Conservation (phyloP, 139 green algal genomes). For the Tetradesmus lagerheimii region DNA sequence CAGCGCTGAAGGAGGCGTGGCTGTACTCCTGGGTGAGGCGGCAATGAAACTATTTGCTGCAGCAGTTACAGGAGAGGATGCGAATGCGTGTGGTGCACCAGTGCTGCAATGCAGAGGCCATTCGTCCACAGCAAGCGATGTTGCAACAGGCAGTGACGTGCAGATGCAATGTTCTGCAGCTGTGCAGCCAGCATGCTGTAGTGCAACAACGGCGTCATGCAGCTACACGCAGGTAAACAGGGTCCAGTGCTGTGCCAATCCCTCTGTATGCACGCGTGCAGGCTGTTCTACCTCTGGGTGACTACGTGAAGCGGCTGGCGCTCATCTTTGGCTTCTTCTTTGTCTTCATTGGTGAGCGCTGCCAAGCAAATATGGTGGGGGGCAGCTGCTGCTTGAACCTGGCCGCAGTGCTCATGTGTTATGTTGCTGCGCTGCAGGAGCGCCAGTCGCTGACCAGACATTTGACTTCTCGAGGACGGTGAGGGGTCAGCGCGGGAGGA, state of each 20-base stretch:
- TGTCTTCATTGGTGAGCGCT: constrained; percentile 57
- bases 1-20: constrained; percentile 72
- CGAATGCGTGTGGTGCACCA: too few species aligned
- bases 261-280: constrained; percentile 40
- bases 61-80: too few species aligned
- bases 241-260: not conserved
- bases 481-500: not conserved
- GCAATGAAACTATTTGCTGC: too few species aligned
- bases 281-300: constrained; percentile 67
- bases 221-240: too few species aligned
- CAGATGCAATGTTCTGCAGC: too few species aligned
- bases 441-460: constrained; percentile 86
- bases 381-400: not conserved
- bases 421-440: constrained; percentile 34
- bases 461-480: constrained; percentile 80
- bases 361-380: not conserved
- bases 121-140: too few species aligned
- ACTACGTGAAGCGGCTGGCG: constrained; percentile 72
- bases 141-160: too few species aligned
- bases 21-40: constrained; percentile 86
- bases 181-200: too few species aligned
- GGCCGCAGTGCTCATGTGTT: too few species aligned
- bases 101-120: too few species aligned
- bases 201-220: too few species aligned
- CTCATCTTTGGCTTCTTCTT: constrained; percentile 71